phyloP scores from a whole-genome alignment of 1,284 basidiomycete genomes.

The Lentinus polychrous region DNA sequence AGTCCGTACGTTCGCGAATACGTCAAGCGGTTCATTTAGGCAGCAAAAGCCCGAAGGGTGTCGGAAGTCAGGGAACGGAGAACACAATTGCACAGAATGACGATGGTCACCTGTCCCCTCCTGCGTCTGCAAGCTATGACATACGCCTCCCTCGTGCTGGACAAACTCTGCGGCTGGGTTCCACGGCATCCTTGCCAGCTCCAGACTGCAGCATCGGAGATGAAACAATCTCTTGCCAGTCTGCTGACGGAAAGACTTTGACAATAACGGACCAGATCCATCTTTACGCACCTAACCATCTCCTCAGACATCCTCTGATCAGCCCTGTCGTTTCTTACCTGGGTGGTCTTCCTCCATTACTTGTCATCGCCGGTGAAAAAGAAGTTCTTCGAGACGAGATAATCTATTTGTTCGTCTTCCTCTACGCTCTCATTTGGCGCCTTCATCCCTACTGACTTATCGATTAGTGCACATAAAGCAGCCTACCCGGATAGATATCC shows the following conservation, averaged over 20 bases:
- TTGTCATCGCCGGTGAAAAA: slow-evolving; percentile 83
- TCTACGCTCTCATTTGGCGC: neutral
- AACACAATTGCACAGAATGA: too few relatives aligned
- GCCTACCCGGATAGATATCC: slow-evolving; percentile 77
- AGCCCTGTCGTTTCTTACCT: slow-evolving; percentile 82
- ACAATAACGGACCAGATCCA: slow-evolving; percentile 74
- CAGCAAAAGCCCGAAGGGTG: neutral
- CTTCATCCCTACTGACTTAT: slow-evolving; percentile 1
- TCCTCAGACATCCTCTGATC: slow-evolving; percentile 81
- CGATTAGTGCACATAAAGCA: slow-evolving; percentile 84
- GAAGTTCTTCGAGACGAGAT: slow-evolving; percentile 94
- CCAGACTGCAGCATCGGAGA: slow-evolving; percentile 20
- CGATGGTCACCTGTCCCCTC: slow-evolving; percentile 1
- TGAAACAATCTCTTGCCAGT: slow-evolving; percentile 38
- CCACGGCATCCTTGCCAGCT: slow-evolving; percentile 37
- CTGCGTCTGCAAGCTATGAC: slow-evolving; percentile 3
- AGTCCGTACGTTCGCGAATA: slow-evolving; percentile 54
- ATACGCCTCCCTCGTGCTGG: slow-evolving; percentile 11
- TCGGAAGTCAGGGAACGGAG: neutral
- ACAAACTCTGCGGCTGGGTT: slow-evolving; percentile 31
- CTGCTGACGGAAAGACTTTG: slow-evolving; percentile 43
- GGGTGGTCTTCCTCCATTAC: slow-evolving; percentile 85
- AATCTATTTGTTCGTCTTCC: slow-evolving; percentile 66
- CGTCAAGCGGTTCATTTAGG: slow-evolving; percentile 35
- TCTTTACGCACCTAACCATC: slow-evolving; percentile 82